These are phyloP conservation scores for Phytophthora pini DNA, from an alignment of 352 stramenopile species.

Conservation along the genomic window DNA sequence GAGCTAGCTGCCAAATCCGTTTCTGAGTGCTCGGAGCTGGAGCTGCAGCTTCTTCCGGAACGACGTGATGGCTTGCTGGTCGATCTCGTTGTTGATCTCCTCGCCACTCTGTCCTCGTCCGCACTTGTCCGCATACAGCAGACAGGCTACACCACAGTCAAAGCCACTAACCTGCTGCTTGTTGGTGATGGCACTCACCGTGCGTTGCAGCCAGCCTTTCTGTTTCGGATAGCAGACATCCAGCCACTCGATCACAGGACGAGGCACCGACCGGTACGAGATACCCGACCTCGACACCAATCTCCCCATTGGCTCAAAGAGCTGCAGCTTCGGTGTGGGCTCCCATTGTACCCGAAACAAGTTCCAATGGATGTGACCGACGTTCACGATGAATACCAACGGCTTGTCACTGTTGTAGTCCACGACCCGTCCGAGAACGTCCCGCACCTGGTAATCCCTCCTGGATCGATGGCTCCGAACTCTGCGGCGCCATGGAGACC, in stretches of 20 bases:
- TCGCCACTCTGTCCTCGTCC: constrained; percentile 61
- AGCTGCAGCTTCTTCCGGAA: constrained; percentile 65
- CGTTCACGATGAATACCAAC: constrained; percentile 88
- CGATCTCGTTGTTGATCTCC: constrained; percentile 66
- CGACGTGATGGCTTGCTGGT: constrained; percentile 76
- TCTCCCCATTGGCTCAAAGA: constrained; percentile 91
- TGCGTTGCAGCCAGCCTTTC: constrained; percentile 57
- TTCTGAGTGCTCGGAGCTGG: constrained; percentile 26
- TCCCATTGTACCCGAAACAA: constrained; percentile 83
- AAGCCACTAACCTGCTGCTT: constrained; percentile 90
- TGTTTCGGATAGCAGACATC: constrained; percentile 77
- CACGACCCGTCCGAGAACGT: constrained; percentile 74
- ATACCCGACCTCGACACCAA: constrained; percentile 64
- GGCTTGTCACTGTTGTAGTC: constrained; percentile 63
- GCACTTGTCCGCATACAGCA: constrained; percentile 90
- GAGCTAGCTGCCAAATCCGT: background rate
- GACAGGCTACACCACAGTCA: constrained; percentile 88
- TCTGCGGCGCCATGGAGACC: constrained; percentile 25
- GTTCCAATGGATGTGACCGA: constrained; percentile 89
- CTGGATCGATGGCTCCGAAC: constrained; percentile 16
- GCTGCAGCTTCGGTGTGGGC: constrained; percentile 72
- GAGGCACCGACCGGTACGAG: constrained; percentile 80
- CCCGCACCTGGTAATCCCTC: constrained; percentile 51
- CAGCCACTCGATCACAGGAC: constrained; percentile 85
- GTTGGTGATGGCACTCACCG: constrained; percentile 80